Evolutionary conservation across 768 basidiomycete genomes (phyloP), one percentile per base, ranked within the genome.

Genomic region (Phanerochaete sordida): DNA sequence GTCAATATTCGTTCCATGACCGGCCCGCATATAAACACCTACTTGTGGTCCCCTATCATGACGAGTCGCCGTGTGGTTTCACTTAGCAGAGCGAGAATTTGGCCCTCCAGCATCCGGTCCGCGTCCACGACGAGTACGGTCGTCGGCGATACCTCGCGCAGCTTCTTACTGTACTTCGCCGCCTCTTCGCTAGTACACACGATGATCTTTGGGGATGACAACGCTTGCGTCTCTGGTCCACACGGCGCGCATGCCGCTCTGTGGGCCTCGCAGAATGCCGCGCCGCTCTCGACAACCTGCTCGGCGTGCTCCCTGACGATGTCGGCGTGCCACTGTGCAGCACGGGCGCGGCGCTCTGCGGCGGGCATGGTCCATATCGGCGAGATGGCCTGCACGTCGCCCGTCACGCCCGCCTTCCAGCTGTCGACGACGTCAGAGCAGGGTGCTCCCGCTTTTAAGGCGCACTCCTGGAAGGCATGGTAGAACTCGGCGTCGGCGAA

Each of bases 11-110:
- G 44, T 21, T n/a, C 16, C 54, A 21, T 33, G 15, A 21, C 56
- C 28, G 26, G 30, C 43, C 30, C 6, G 7, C 2, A 53, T 47
- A 54, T 49, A 26, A 55, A 27, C 46, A 23, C 4, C 13, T 12
- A 87, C 88, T 88, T 83, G 69, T 89, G 88, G 64, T 90, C 88
- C 0, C 87, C 87, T 30, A 90, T 89, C 3, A 90, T 73, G 64
- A 89, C 81, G 55, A 88, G 66, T 30, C 87, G 85, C 2, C 73
- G 69, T 0, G 81, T 81, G 0, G 73, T 57, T 1, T 59, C 58
- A 0, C 79, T 79, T 2, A 89, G 70, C 0, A 87, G 80, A 0
- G 85, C 85, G 39, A 89, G 62, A 37, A 87, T 71, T 64, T 89
- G 87, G 59, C 83, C 84, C 65, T 88, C 87, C 1, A 89, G 68